These are phyloP conservation scores for Exophiala sideris DNA, from an alignment of 2,329 filamentous ascomycete species.

Conservation along the genomic window DNA sequence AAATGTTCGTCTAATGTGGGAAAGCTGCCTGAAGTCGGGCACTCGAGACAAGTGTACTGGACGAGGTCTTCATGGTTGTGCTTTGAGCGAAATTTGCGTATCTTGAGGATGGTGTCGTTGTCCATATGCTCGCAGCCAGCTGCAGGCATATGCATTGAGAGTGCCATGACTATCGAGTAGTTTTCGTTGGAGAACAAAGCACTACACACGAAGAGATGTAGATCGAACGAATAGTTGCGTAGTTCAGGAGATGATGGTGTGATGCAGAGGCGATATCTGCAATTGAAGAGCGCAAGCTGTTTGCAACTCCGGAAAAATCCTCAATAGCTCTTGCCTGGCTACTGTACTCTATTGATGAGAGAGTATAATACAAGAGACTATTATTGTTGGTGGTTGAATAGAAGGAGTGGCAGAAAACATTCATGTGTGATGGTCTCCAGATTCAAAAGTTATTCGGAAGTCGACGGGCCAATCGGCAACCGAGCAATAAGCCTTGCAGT, in stretches of 20 bases:
- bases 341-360: background rate
- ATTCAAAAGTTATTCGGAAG: conserved; percentile 2
- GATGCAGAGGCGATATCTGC: too few species aligned
- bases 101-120: conserved; percentile 19
- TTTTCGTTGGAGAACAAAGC: background rate
- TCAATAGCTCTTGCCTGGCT: background rate
- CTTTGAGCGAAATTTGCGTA: conserved; percentile 16
- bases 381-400: background rate
- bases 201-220: background rate
- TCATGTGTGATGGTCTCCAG: background rate
- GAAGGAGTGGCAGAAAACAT: conserved; percentile 1
- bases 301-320: too few species aligned
- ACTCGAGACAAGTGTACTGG: conserved; percentile 26
- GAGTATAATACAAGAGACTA: background rate
- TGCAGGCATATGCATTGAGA: conserved; percentile 20
- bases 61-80: conserved; percentile 22
- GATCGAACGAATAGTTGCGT: background rate
- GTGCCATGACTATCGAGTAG: conserved; percentile 12
- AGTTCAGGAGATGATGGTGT: background rate
- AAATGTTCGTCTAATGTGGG: conserved; percentile 25
- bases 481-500: conserved; percentile 1
- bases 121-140: conserved; percentile 29
- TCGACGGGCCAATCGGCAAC: background rate
- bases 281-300: too few species aligned
- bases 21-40: conserved; percentile 21